Conservation (phyloP, 2,329 filamentous ascomycete species). For the Trichoderma sp. region DNA sequence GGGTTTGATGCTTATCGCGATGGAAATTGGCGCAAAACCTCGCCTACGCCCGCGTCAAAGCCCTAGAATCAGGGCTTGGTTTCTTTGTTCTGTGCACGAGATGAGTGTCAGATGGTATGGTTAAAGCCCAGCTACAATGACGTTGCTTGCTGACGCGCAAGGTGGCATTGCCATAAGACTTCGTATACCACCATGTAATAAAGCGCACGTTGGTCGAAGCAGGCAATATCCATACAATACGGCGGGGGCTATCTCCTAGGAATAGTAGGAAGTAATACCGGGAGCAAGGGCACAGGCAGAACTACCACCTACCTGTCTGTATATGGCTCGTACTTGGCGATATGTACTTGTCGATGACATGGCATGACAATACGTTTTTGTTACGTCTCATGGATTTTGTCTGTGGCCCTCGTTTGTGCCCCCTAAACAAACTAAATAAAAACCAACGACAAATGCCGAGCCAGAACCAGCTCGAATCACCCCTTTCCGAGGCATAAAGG, state of each 20-base stretch:
- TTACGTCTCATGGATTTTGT: not conserved
- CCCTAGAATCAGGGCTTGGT: conserved; percentile 21
- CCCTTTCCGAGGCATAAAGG: not conserved
- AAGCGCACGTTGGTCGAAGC: not conserved
- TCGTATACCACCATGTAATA: not conserved
- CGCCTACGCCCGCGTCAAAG: conserved; percentile 9
- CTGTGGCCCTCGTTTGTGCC: not conserved
- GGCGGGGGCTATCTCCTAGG: not conserved
- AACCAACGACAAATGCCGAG: not conserved
- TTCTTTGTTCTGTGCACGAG: not conserved
- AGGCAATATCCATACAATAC: not conserved
- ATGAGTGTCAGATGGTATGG: not conserved
- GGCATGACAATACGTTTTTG: not conserved
- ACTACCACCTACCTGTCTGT: not conserved
- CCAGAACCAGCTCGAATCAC: not conserved
- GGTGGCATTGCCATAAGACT: not conserved
- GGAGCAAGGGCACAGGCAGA: not conserved
- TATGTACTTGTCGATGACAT: not conserved
- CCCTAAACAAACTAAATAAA: not conserved
- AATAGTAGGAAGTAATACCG: not conserved
- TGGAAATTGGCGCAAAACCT: conserved; percentile 16
- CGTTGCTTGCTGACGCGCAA: not conserved
- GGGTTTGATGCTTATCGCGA: conserved; percentile 6
- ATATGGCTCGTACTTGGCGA: not conserved
- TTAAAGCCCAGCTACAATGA: not conserved